These are phyloP conservation scores for Vigna angularis DNA, from an alignment of 306 rosid genomes.

Conservation along the genomic window DNA sequence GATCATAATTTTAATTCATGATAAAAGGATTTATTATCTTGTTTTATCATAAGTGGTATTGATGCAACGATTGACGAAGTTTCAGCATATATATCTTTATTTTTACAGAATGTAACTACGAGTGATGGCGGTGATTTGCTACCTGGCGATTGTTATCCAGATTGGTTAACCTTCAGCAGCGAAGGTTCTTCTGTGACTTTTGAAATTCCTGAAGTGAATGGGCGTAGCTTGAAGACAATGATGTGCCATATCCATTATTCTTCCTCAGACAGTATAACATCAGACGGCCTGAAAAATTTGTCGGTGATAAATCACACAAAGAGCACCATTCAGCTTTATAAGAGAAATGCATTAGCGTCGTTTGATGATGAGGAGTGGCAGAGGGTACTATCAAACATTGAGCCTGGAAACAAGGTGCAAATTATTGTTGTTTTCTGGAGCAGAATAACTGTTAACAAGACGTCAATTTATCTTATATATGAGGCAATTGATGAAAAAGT, in stretches of 20 bases:
- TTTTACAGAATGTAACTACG: neutral
- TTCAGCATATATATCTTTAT: neutral
- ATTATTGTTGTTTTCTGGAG: neutral
- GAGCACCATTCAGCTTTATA: neutral
- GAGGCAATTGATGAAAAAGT: neutral
- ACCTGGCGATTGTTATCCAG: neutral
- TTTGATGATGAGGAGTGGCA: conserved; percentile 13
- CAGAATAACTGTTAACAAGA: neutral
- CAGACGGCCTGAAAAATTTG: neutral
- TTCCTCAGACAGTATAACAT: neutral
- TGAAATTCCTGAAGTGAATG: conserved; percentile 3
- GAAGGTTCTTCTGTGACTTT: neutral
- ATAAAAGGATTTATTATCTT: too few relatives aligned
- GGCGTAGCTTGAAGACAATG: conserved; percentile 5
- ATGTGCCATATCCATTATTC: conserved; percentile 15
- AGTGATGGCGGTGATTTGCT: neutral
- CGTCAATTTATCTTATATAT: conserved; percentile 8
- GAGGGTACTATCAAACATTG: conserved; percentile 9
- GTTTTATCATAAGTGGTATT: too few relatives aligned
- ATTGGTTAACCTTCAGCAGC: conserved; percentile 3
- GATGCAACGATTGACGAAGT: neutral
- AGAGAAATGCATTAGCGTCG: conserved; percentile 8
- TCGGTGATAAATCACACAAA: conserved; percentile 28
- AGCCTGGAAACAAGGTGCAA: neutral
- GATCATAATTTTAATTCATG: too few relatives aligned